Conservation (phyloP, 1,284 basidiomycete genomes). For the Stygiomarasmius scandens region DNA sequence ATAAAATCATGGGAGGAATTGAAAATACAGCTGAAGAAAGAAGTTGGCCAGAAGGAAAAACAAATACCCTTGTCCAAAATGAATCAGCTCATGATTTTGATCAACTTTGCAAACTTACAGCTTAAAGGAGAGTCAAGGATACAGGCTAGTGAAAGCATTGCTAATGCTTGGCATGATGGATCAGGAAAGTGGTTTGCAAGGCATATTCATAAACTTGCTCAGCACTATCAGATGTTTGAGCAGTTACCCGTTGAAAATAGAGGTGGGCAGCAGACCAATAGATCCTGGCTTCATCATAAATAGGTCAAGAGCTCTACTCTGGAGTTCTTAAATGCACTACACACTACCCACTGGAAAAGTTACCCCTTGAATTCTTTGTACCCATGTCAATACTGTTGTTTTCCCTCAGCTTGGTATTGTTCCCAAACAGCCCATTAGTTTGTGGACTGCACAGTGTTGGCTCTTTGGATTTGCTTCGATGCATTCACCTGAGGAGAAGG, state of each 20-base stretch:
- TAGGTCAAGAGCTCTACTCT: background rate
- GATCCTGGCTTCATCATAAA: background rate
- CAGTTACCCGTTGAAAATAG: conserved; percentile 33
- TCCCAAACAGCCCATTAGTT: conserved; percentile 14
- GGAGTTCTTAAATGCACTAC: conserved; percentile 8
- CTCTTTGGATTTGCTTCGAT: no score
- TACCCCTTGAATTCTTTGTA: background rate
- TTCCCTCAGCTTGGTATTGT: background rate
- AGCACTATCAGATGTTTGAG: conserved; percentile 41
- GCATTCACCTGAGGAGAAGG: no score
- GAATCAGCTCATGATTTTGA: conserved; percentile 36
- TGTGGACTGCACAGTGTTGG: conserved; percentile 20
- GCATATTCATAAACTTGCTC: conserved; percentile 30
- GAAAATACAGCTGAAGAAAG: conserved; percentile 26
- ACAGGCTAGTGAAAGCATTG: conserved; percentile 35
- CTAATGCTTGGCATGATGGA: conserved; percentile 34
- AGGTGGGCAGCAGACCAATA: conserved; percentile 20
- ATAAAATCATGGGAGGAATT: conserved; percentile 27
- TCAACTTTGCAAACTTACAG: conserved; percentile 37
- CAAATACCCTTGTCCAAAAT: conserved; percentile 28
- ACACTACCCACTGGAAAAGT: background rate
- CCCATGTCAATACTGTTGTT: background rate
- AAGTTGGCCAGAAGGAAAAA: conserved; percentile 24
- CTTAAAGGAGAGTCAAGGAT: conserved; percentile 32
- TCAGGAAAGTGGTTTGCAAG: conserved; percentile 30